Base-by-base conservation (phyloP, 768 basidiomycete genomes). In the Hericium alpestre region DNA sequence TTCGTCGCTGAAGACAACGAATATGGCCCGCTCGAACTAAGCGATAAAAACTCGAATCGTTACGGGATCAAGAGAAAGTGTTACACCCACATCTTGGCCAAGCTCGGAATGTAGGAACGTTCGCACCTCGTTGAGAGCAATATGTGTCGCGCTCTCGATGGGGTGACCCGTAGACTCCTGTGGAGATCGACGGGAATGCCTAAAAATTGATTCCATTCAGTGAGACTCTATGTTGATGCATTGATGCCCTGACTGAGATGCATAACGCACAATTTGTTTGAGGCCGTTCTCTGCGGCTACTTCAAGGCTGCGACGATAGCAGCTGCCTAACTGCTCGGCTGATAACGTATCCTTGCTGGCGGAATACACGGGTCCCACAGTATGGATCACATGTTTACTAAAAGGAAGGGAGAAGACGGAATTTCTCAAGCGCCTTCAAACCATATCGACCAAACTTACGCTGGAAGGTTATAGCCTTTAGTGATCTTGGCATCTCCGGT, bases 161-260 rank as follows among this genome's bases (percentile, higher is more conserved):
- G 90, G 90, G 69, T 91, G n/a, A 92, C 2, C 84, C 79, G 59
- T 89, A 93, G 15, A 89, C 73, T 0, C 80, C 90, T 0, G 89
- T 90, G 3, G 90, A 91, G 53, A 93, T 81, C 5, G 81, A 84
- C 5, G 86, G 85, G 62, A 92, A 90, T 3, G 88, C 88, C 90
- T 91, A 23, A 7, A 22, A 32, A 25, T 25, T 25, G 25, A 25
- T 25, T 25, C 25, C 25, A 16, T 38, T n/a, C 4, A 20, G 13
- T 10, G 18, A 4, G 3, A 38, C 38, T 9, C 32, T 13, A 23
- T 25, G 38, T 12, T 41, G 39, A 46, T n/a, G 3, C 13, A 32
- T 12, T 41, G 39, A 46, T n/a, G 3, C 13, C 22, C 7, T 9
- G 43, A 46, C 13, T 15, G 7, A 46, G 12, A 22, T 2, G 40